Conservation (phyloP, 495 filamentous ascomycete species). For the Entonaema liquescens region DNA sequence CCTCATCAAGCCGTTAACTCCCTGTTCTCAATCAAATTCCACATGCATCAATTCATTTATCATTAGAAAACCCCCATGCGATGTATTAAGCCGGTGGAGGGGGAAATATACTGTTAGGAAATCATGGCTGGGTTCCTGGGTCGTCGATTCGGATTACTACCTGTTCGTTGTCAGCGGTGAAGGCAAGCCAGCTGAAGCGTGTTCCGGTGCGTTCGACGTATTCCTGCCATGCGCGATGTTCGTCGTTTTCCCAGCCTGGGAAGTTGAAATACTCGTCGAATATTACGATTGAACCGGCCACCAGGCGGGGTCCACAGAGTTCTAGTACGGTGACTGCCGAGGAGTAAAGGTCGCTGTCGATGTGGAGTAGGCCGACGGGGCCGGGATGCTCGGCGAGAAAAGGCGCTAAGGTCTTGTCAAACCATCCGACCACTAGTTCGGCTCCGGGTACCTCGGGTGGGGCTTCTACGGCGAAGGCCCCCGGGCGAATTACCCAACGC, state of each 20-base stretch:
- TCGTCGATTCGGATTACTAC: constrained; percentile 1
- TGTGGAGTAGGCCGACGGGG: not conserved
- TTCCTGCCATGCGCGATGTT: constrained; percentile 7
- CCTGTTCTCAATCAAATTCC: not conserved
- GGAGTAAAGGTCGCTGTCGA: constrained; percentile 1
- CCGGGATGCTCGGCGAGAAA: constrained; percentile 2
- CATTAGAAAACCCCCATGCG: not conserved
- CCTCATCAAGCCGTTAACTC: not conserved
- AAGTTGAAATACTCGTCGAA: constrained; percentile 8
- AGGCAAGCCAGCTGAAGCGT: not conserved
- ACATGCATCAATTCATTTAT: not conserved
- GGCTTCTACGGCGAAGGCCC: not conserved
- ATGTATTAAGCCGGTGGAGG: too few relatives aligned
- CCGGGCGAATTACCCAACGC: not conserved
- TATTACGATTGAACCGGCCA: constrained; percentile 1
- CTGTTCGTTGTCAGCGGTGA: constrained; percentile 1
- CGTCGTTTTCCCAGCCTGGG: not conserved
- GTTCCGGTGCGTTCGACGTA: not conserved
- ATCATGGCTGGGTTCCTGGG: not conserved
- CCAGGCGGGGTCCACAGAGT: constrained; percentile 2
- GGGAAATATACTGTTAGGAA: too few relatives aligned
- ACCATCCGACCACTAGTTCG: not conserved
- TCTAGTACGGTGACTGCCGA: constrained; percentile 2
- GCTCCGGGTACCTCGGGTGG: not conserved
- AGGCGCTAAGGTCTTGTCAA: not conserved